Evolutionary conservation across 139 green algal genomes (phyloP).

Genomic region (Chlorella sorokiniana): DNA sequence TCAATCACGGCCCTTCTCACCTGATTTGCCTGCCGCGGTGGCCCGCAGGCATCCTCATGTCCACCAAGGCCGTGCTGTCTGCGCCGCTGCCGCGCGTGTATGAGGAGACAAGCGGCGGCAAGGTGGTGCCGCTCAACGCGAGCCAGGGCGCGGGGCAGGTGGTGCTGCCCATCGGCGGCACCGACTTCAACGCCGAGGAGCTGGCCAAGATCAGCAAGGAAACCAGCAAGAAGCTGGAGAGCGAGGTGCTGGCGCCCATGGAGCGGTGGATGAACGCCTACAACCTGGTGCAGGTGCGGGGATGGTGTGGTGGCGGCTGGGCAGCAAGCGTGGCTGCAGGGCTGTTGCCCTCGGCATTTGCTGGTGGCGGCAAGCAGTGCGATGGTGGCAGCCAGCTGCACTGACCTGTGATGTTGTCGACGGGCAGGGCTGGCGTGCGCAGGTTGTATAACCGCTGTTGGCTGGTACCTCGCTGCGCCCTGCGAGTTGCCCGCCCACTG

Average conservation of each 20-base stretch:
- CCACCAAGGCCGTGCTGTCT: constrained; percentile 65
- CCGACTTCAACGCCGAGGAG: constrained; percentile 68
- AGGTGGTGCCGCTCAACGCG: constrained; percentile 61
- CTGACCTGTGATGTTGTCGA: too few relatives aligned
- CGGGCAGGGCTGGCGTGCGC: too few relatives aligned
- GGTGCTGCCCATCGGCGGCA: constrained; percentile 64
- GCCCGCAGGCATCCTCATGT: constrained; percentile 51
- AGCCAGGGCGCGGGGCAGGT: constrained; percentile 20
- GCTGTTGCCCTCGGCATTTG: background rate
- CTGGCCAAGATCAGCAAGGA: constrained; percentile 69
- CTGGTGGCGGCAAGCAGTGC: background rate
- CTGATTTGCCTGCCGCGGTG: background rate
- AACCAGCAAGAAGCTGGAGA: constrained; percentile 70
- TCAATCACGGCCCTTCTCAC: background rate
- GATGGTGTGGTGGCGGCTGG: background rate
- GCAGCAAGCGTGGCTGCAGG: background rate
- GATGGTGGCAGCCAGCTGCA: too few relatives aligned
- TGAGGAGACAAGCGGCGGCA: constrained; percentile 73
- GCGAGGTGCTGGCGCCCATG: constrained; percentile 83
- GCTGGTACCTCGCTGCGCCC: background rate
- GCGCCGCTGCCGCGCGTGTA: constrained; percentile 77
- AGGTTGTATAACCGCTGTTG: background rate
- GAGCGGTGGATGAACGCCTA: constrained; percentile 78
- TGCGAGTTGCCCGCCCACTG: too few relatives aligned
- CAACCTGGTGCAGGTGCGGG: constrained; percentile 50